Evolutionary conservation across 352 stramenopile species (phyloP).

Genomic region (Globisporangium emineosum): DNA sequence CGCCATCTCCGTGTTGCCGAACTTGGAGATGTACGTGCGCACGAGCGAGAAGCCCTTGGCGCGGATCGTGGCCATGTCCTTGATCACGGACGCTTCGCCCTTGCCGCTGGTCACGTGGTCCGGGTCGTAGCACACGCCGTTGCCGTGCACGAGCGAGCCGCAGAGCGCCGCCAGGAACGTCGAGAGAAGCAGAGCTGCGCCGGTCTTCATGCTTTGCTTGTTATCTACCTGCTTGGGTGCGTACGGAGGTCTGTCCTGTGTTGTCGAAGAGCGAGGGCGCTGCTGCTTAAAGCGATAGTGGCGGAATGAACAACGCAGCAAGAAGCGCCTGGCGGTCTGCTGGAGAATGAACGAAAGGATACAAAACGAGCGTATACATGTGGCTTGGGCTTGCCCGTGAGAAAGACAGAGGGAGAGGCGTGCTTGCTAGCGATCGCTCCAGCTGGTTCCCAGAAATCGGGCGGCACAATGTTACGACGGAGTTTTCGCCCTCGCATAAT

Average conservation of each 20-base stretch:
- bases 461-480: background rate
- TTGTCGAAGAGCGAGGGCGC: background rate
- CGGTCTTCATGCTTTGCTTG: slow-evolving; percentile 15
- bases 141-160: slow-evolving; percentile 36
- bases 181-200: slow-evolving; percentile 15
- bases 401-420: background rate
- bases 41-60: slow-evolving; percentile 53
- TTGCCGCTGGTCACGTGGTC: slow-evolving; percentile 36
- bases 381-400: background rate
- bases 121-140: slow-evolving; percentile 73
- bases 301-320: no score
- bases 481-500: background rate
- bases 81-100: slow-evolving; percentile 28
- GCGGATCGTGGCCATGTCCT: slow-evolving; percentile 53
- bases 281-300: background rate
- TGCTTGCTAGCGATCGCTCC: background rate
- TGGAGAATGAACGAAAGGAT: background rate
- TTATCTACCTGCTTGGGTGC: background rate
- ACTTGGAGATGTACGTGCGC: slow-evolving; percentile 69
- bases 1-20: slow-evolving; percentile 52
- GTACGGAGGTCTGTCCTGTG: background rate
- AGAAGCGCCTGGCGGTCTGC: no score
- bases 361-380: background rate
- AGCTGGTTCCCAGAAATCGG: slow-evolving; percentile 9
- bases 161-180: slow-evolving; percentile 28